Evolutionary conservation across 179 eudicot genomes (phyloP), one percentile per base, ranked within the genome.

Genomic region (Dionaea muscipula): DNA sequence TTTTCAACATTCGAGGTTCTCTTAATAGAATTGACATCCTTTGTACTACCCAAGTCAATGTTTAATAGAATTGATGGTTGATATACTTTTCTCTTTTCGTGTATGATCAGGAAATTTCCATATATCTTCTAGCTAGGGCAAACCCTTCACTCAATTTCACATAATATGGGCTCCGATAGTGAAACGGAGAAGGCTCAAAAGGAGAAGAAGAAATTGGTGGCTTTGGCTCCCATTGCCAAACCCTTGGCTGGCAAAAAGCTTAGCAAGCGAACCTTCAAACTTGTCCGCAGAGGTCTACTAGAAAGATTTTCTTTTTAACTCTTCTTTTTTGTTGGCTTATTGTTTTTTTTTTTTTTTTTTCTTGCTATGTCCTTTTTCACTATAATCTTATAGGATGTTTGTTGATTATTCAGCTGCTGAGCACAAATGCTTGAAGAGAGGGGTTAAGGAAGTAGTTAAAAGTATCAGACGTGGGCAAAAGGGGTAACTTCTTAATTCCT

Each of bases 191-290:
- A 77, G 50, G 77, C 72, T 2, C 76, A 64, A 56, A 81, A 73
- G 72, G 82, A 86, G 75, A 87, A 72, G 80, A 91, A 87, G 77
- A 80, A 73, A 70, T 23, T 72, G 17, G 10, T 58, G 11, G 68
- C 88, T 38, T 65, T 91, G n/a, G 80, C 98, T 15, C 96, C 98
- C 41, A 91, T 87, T 53, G 98, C 98, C 27, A 82, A 91, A 56
- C 98, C 98, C n/a, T 84, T 91, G 3, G 95, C 98, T 36, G 91
- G 95, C 20, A 91, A 91, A 61, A 91, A 91, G 67, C 94, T 91
- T 48, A 62, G 76, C 74, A 91, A 86, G 60, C 85, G 77, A 48
- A 76, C 95, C 36, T 72, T 84, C 64, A 91, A 86, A 56, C 95
- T 91, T 58, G 85, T 91, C 51, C 90, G 93, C 31, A 64, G 72